Evolutionary conservation across 169 alveolate genomes (phyloP).

Genomic region (Eimeria sp.): DNA sequence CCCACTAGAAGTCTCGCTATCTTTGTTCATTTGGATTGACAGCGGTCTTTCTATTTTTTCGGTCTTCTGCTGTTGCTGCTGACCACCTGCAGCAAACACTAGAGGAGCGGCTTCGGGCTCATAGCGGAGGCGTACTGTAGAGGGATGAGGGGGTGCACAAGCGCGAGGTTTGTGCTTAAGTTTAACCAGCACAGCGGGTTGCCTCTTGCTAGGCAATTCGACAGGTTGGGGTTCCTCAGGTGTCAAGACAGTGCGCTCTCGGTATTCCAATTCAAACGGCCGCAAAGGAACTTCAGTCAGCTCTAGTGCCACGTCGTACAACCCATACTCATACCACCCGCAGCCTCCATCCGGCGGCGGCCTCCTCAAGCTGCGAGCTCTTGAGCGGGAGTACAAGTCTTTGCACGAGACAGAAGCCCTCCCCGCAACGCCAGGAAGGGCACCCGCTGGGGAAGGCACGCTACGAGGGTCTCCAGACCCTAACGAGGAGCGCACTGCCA

Average conservation of each 20-base stretch:
- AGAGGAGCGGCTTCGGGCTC: slow-evolving; percentile 53
- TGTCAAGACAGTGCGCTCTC: slow-evolving; percentile 36
- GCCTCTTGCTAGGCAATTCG: slow-evolving; percentile 37
- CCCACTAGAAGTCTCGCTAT: background rate
- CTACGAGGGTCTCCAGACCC: slow-evolving; percentile 30
- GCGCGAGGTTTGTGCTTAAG: slow-evolving; percentile 22
- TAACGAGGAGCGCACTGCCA: background rate
- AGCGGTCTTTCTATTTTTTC: background rate
- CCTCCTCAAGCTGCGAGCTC: background rate
- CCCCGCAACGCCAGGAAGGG: background rate
- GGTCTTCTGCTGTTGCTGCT: background rate
- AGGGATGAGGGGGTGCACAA: slow-evolving; percentile 62
- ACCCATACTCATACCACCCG: slow-evolving; percentile 59
- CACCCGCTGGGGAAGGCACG: background rate
- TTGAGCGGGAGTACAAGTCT: slow-evolving; percentile 13
- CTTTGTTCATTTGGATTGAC: background rate
- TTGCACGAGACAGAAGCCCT: slow-evolving; percentile 49
- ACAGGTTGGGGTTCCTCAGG: slow-evolving; percentile 36
- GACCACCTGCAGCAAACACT: background rate
- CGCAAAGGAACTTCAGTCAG: slow-evolving; percentile 47
- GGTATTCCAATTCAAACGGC: slow-evolving; percentile 36
- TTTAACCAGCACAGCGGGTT: slow-evolving; percentile 21
- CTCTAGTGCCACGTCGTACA: slow-evolving; percentile 53
- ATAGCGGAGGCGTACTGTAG: slow-evolving; percentile 42
- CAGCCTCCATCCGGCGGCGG: slow-evolving; percentile 13